phyloP scores from a whole-genome alignment of 176 grass and related monocot species.

The Juncus effusus region DNA sequence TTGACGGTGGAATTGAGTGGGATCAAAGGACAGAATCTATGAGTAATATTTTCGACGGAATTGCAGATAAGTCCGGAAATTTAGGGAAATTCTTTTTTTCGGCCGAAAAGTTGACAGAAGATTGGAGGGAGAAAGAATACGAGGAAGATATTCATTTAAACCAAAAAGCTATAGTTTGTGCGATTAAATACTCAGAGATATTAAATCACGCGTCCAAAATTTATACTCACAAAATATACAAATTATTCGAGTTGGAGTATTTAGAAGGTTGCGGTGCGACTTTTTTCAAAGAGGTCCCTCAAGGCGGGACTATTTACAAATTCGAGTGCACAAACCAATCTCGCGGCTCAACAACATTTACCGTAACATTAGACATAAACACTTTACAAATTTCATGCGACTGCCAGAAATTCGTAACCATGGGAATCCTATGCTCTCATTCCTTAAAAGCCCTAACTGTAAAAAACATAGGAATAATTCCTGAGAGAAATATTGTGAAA shows the following conservation, averaged over 20 bases:
- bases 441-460: constrained; percentile 66
- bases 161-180: constrained; percentile 51
- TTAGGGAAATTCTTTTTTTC: constrained; percentile 36
- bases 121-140: constrained; percentile 62
- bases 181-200: constrained; percentile 75
- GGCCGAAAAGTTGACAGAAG: constrained; percentile 53
- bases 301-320: constrained; percentile 40
- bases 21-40: constrained; percentile 63
- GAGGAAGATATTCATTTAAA: constrained; percentile 62
- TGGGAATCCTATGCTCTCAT: constrained; percentile 79
- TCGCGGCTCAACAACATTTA: constrained; percentile 55
- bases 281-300: constrained; percentile 53
- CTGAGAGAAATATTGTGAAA: constrained; percentile 69
- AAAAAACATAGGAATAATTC: constrained; percentile 62
- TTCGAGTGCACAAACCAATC: constrained; percentile 86
- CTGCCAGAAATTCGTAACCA: constrained; percentile 76
- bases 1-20: constrained; percentile 64
- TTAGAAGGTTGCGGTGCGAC: constrained; percentile 72
- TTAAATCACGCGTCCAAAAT: constrained; percentile 69
- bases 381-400: constrained; percentile 48
- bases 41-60: constrained; percentile 55
- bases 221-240: constrained; percentile 82
- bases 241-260: constrained; percentile 76
- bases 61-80: constrained; percentile 43
- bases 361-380: constrained; percentile 44